These are phyloP conservation scores for Penicillium aurantiogriseum DNA, from an alignment of 2,329 filamentous ascomycete genomes.

Conservation along the genomic window DNA sequence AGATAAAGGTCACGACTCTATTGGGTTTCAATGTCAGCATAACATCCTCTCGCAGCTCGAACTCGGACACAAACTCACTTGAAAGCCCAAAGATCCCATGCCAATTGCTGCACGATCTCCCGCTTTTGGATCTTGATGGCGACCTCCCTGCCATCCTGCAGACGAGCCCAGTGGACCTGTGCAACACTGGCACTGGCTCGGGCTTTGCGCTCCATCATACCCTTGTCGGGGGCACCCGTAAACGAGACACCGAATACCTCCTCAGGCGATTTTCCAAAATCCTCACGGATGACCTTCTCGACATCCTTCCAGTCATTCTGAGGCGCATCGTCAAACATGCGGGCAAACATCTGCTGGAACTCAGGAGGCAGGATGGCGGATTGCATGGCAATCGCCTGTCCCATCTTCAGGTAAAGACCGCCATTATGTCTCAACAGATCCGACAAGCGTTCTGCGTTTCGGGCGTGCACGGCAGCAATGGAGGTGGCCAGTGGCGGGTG, in stretches of 20 bases:
- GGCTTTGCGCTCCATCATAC: constrained; percentile 68
- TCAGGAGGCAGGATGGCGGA: constrained; percentile 88
- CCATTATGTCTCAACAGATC: constrained; percentile 81
- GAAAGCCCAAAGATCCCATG: constrained; percentile 95
- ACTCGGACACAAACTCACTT: constrained; percentile 55
- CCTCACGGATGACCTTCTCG: constrained; percentile 78
- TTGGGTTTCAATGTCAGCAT: constrained; percentile 15
- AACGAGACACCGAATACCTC: constrained; percentile 93
- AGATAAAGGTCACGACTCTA: constrained; percentile 75
- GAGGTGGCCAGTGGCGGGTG: constrained; percentile 71
- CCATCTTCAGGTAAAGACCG: constrained; percentile 94
- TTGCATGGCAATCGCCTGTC: constrained; percentile 98
- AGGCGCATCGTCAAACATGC: constrained; percentile 97
- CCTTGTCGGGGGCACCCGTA: constrained; percentile 60
- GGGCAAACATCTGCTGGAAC: constrained; percentile 92
- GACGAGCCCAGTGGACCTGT: constrained; percentile 90
- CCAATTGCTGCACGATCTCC: constrained; percentile 86
- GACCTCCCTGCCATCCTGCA: constrained; percentile 84
- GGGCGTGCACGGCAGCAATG: constrained; percentile 73
- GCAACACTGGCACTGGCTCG: constrained; percentile 84
- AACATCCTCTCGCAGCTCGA: not conserved
- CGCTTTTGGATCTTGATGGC: constrained; percentile 96
- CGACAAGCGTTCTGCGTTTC: constrained; percentile 81
- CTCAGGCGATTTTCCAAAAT: constrained; percentile 81
- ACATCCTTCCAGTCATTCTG: constrained; percentile 87